Evolutionary conservation across 805 yeast species (phyloP).

Genomic region (Cyberlindnera americana): DNA sequence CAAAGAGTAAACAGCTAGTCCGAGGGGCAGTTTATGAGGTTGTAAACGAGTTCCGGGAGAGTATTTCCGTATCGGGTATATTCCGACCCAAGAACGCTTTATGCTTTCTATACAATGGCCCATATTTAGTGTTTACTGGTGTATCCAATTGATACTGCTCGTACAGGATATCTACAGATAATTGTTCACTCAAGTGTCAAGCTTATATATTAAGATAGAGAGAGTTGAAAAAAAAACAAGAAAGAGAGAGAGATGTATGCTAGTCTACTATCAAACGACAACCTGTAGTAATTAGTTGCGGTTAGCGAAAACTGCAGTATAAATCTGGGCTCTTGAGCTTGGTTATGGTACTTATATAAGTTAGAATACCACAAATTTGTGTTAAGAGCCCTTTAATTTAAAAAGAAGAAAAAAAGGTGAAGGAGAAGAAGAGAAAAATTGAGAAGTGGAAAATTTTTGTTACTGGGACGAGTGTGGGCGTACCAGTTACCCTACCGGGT

Average conservation of each 20-base stretch:
- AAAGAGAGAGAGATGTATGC: slow-evolving; percentile 21
- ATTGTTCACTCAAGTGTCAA: too few species aligned
- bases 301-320: slow-evolving; percentile 31
- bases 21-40: too few species aligned
- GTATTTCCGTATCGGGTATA: too few species aligned
- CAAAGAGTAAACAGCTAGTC: too few species aligned
- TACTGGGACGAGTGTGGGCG: not conserved
- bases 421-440: not conserved
- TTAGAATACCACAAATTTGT: slow-evolving; percentile 14
- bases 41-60: not conserved
- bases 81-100: too few species aligned
- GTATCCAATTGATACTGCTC: too few species aligned
- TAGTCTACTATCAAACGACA: slow-evolving; percentile 34
- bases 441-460: not conserved
- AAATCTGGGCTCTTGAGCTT: slow-evolving; percentile 21
- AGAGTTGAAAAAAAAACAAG: too few species aligned
- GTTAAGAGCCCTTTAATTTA: slow-evolving; percentile 10
- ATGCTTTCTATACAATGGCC: too few species aligned
- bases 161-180: too few species aligned
- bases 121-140: too few species aligned
- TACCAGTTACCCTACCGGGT: not conserved
- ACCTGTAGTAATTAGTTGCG: slow-evolving; percentile 30
- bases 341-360: slow-evolving; percentile 10
- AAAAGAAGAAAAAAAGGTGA: not conserved
- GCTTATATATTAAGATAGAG: too few species aligned